A percentile compares a stretch with the other conserved stretches of the same genome.
Evolutionary conservation across 805 yeast genomes (phyloP).

Genomic region (Ogataea degrootiae): DNA sequence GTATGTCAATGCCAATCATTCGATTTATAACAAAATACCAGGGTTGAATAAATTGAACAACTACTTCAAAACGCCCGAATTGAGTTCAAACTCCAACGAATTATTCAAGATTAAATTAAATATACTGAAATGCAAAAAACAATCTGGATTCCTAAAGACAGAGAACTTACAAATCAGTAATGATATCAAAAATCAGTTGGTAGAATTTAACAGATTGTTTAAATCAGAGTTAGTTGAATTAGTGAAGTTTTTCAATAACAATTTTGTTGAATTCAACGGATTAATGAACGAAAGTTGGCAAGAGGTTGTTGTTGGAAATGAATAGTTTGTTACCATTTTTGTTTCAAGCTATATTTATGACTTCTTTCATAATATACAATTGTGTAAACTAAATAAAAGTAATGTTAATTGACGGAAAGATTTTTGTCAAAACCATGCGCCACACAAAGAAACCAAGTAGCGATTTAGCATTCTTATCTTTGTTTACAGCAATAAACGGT

Average conservation of each 20-base stretch:
- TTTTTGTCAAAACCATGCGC: too few species aligned
- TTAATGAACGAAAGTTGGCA: conserved; percentile 26
- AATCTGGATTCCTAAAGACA: conserved; percentile 29
- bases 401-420: too few species aligned
- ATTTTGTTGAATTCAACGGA: conserved; percentile 19
- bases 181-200: conserved; percentile 20
- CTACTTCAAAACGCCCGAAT: conserved; percentile 31
- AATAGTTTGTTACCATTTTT: too few species aligned
- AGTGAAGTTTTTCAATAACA: conserved; percentile 19
- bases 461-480: too few species aligned
- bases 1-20: conserved; percentile 24
- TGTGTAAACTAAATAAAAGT: too few species aligned
- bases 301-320: neutral
- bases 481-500: too few species aligned
- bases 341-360: too few species aligned
- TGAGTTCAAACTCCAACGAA: conserved; percentile 32
- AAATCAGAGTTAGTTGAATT: conserved; percentile 20
- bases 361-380: too few species aligned
- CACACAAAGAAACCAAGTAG: too few species aligned
- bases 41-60: conserved; percentile 32
- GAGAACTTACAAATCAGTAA: conserved; percentile 18
- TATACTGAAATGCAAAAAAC: conserved; percentile 24
- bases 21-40: conserved; percentile 31
- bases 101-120: conserved; percentile 21
- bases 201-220: conserved; percentile 31